A percentile compares a stretch with the other conserved stretches of the same genome.
Conservation (phyloP, 306 rosid genomes). For the Pachyrhizus erosus region DNA sequence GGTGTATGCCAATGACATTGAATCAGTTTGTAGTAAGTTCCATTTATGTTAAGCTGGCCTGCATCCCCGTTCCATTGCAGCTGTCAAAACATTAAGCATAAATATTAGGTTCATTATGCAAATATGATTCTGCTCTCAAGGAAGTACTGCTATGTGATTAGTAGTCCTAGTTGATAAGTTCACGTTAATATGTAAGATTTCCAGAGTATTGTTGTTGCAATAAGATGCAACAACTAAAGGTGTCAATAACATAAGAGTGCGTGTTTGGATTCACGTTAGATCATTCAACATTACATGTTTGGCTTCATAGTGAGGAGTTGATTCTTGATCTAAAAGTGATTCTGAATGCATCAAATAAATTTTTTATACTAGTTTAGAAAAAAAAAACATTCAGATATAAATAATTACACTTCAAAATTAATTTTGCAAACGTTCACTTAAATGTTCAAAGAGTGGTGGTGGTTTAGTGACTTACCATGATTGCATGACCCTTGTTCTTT, state of each 20-base stretch:
- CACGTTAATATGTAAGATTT: not conserved
- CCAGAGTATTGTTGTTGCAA: not conserved
- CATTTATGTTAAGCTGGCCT: slow-evolving; percentile 65
- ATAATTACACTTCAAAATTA: not conserved
- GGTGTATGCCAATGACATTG: slow-evolving; percentile 93
- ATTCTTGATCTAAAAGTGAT: not conserved
- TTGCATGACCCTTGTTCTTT: slow-evolving; percentile 73
- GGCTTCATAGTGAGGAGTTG: not conserved
- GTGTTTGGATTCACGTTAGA: not conserved
- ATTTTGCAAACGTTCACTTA: not conserved
- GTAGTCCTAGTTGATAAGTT: not conserved
- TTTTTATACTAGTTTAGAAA: not conserved
- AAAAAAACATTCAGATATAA: not conserved
- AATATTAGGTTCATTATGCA: not conserved
- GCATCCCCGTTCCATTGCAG: slow-evolving; percentile 69
- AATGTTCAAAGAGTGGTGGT: not conserved
- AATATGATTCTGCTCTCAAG: not conserved
- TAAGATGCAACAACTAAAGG: not conserved
- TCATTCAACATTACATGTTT: not conserved
- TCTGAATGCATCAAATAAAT: too few relatives aligned
- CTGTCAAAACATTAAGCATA: slow-evolving; percentile 46
- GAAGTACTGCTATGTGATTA: not conserved
- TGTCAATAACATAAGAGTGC: not conserved
- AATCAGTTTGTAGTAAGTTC: slow-evolving; percentile 54
- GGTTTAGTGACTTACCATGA: slow-evolving; percentile 53